Evolutionary conservation across 2,329 filamentous ascomycete species (phyloP).

Genomic region (Coleophoma cylindrospora): DNA sequence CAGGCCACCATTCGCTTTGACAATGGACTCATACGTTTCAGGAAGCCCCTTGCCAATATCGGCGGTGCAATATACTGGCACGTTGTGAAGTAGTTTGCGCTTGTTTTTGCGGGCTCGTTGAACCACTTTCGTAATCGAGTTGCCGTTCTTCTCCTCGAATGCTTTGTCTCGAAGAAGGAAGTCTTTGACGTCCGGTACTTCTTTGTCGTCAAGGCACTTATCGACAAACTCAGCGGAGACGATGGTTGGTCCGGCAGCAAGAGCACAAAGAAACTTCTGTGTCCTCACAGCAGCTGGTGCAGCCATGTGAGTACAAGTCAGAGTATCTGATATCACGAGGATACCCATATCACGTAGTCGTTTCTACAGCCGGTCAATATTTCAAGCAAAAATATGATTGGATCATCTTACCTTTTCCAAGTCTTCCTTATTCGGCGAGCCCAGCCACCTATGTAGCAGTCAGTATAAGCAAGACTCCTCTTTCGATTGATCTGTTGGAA

Average conservation of each 20-base stretch:
- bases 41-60: constrained; percentile 69
- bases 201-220: constrained; percentile 63
- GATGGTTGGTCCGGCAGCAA: constrained; percentile 75
- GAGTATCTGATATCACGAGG: constrained; percentile 69
- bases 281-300: constrained; percentile 85
- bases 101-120: constrained; percentile 70
- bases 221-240: constrained; percentile 77
- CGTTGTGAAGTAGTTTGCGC: constrained; percentile 67
- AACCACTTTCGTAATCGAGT: constrained; percentile 65
- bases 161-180: constrained; percentile 67
- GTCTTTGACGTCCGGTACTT: constrained; percentile 57
- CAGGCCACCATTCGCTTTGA: constrained; percentile 81
- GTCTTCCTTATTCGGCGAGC: constrained; percentile 68
- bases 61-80: constrained; percentile 80
- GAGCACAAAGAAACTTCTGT: constrained; percentile 84
- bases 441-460: constrained; percentile 53
- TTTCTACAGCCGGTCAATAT: constrained; percentile 44
- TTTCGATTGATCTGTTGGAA: too few species aligned
- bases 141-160: constrained; percentile 65
- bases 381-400: neutral
- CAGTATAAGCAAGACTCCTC: too few species aligned
- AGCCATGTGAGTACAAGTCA: constrained; percentile 77
- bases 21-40: constrained; percentile 81
- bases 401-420: constrained; percentile 61
- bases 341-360: constrained; percentile 82